Base-by-base conservation (phyloP, 192 early-diverging fungal species). In the Glomus cerebriforme region DNA sequence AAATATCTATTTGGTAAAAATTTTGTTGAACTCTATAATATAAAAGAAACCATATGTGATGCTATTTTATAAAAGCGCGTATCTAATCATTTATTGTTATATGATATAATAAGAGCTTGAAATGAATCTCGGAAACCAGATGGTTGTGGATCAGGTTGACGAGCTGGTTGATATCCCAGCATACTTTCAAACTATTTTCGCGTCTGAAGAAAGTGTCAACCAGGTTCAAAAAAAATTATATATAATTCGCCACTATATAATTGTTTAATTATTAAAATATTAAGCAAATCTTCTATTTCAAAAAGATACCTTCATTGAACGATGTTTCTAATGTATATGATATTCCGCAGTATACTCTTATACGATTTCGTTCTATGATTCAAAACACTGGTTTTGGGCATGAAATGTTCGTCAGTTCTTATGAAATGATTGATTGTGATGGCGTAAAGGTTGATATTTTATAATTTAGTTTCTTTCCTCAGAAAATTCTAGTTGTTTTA, bases 361-460 rank as follows among this genome's bases (percentile, higher is more conserved):
- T 93, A 24, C 81, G 92, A n/a, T 93, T 93, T 78, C 85, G 91
- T 54, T 92, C 91, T 82, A 95, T 95, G 93, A 87, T 95, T 6
- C 93, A 95, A 82, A 93, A 95, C 64, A 92, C 92, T 2, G 88
- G 90, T 65, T 89, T 93, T 31, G 92, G 90, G 10, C 89, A 93
- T 74, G 92, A 95, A 79, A 84, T 88, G 32, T 88, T 82, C 59
- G 71, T 88, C 37, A 81, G 81, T 68, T 79, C 81, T 10, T 83
- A 81, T 70, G 59, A 82, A 64, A 82, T 66, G 4, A 26, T 58
- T 12, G 78, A 85, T 59, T 63, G 65, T 24, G 49, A 81, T 31
- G 85, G 82, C 32, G 75, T 80, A 26, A 78, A 86, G 82, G 85
- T 86, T 77, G 15, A 19, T 58, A 22, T 24, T 63, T 43, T 62